Evolutionary conservation across 2,329 filamentous ascomycete genomes (phyloP).

Genomic region (Myriosclerotinia curreyana): DNA sequence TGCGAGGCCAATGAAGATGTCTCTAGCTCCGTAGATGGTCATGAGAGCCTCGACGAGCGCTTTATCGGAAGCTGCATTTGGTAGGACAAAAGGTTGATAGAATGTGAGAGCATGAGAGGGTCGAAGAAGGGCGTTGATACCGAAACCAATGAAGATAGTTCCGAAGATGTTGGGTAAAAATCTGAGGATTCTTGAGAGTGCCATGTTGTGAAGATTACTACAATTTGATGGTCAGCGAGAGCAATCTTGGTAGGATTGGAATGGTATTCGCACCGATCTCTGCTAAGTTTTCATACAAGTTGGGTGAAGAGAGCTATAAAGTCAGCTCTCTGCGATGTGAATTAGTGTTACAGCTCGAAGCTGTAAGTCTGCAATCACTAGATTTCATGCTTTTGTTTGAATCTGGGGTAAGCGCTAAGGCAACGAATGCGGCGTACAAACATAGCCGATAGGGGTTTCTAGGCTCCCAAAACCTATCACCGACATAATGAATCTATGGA

Average conservation of each 20-base stretch:
- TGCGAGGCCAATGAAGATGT: slow-evolving; percentile 49
- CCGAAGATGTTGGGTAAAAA: slow-evolving; percentile 21
- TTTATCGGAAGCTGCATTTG: not conserved
- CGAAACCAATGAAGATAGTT: slow-evolving; percentile 38
- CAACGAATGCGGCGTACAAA: not conserved
- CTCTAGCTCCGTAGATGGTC: slow-evolving; percentile 48
- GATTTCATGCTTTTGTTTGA: not conserved
- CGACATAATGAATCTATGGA: not conserved
- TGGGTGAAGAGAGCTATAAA: not conserved
- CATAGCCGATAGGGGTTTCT: not conserved
- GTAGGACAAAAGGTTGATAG: slow-evolving; percentile 35
- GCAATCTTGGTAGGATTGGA: not conserved
- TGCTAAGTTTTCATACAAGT: not conserved
- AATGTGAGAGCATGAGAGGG: slow-evolving; percentile 38
- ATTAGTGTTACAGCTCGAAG: not conserved
- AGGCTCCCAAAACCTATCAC: too few species aligned
- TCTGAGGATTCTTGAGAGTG: slow-evolving; percentile 5
- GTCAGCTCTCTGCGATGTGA: not conserved
- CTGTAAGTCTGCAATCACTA: not conserved
- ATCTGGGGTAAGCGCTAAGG: not conserved
- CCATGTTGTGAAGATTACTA: not conserved
- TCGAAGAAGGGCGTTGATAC: slow-evolving; percentile 42
- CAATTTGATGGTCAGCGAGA: not conserved
- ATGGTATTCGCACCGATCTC: not conserved
- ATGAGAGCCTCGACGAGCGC: slow-evolving; percentile 46